phyloP scores from a whole-genome alignment of 805 yeast genomes.

The Wickerhamiella qilinensis region DNA sequence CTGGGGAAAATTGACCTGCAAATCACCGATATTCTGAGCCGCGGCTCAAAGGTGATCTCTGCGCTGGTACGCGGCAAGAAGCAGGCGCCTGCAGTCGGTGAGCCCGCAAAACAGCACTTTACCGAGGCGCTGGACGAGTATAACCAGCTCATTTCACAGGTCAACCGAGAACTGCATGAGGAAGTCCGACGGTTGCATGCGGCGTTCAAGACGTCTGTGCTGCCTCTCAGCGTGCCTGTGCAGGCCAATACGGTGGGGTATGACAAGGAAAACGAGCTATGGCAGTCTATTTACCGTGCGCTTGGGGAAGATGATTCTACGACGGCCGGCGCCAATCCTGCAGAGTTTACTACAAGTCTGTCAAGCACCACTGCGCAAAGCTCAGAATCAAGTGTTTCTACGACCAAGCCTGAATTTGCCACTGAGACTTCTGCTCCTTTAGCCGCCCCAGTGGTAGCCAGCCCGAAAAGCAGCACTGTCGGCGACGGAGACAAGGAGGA shows the following conservation, averaged over 20 bases:
- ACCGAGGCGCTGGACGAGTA: conserved; percentile 30
- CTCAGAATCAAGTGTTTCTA: no score
- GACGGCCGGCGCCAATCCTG: no score
- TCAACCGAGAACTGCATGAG: conserved; percentile 43
- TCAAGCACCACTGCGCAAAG: no score
- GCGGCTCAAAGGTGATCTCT: conserved; percentile 17
- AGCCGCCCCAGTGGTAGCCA: no score
- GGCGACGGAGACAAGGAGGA: no score
- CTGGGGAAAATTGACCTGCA: conserved; percentile 16
- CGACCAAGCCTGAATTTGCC: no score
- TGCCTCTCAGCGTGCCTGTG: conserved; percentile 54
- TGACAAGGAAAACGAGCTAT: conserved; percentile 32
- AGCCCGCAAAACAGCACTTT: conserved; percentile 26
- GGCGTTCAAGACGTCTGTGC: conserved; percentile 31
- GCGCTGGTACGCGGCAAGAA: conserved; percentile 7
- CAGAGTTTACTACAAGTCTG: no score
- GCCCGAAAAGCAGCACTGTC: no score
- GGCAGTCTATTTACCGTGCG: conserved; percentile 14
- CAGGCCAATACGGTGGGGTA: conserved; percentile 55
- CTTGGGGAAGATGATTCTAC: neutral
- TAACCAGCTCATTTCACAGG: conserved; percentile 37
- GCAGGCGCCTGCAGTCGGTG: conserved; percentile 3
- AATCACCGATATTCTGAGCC: conserved; percentile 14
- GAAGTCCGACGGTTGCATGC: conserved; percentile 50
- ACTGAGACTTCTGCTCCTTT: no score